Evolutionary conservation across 176 grass and related monocot species (phyloP), one percentile per base, ranked within the genome.

Genomic region (Poa annua): DNA sequence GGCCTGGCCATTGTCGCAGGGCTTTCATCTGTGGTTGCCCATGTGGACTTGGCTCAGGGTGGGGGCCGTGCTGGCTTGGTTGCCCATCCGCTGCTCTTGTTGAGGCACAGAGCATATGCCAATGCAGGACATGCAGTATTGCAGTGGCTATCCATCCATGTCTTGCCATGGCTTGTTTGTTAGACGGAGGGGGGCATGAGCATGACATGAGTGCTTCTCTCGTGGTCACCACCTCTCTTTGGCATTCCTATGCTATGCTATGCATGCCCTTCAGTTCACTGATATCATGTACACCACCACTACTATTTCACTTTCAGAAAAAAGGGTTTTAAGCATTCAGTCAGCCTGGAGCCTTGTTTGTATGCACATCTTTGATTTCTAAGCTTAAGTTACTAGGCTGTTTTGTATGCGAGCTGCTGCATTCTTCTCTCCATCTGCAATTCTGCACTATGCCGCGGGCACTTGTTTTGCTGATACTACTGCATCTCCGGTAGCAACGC

Each of bases 21-120:
- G 59, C 33, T 79, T 56, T 74, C 74, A 51, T 47, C 71, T 86
- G 66, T 15, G 68, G 69, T 71, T 63, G 88, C 83, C 88, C 88
- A 89, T 78, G 83, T 82, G 88, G 78, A 71, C 78, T 54, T 32
- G 77, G 54, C 80, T 78, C 53, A 53, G 33, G 64, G 44, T 14
- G 71, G 62, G 71, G 71, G 71, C 51, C 68, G 65, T 35, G 49
- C 53, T 57, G 66, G 45, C 64, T 64, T 8, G 39, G 55, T 35
- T 51, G 44, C 77, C 59, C 63, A 75, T 77, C 71, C 70, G 71
- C 45, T 70, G 59, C 45, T 78, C 41, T 33, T 35, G 20, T 24
- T 78, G 65, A 42, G 41, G 14, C 66, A 14, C 63, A 44, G 55
- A 12, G 26, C 71, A 68, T 64, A 64, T 78, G 76, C 56, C 20